Conservation (phyloP, 2,329 filamentous ascomycete species). For the Scytalidium sp. region DNA sequence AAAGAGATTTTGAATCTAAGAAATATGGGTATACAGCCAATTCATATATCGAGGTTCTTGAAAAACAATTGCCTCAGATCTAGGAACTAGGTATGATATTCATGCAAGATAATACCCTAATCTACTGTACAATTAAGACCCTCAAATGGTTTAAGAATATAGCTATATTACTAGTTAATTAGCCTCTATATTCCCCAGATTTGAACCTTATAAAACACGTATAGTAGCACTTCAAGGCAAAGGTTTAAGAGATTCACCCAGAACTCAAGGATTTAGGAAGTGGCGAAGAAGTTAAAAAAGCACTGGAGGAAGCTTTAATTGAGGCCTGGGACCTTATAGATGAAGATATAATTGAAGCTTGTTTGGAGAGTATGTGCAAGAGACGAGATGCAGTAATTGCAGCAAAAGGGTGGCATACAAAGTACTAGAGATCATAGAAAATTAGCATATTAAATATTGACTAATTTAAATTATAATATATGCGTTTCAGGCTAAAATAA, state of each 20-base stretch:
- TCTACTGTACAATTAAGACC: constrained; percentile 8
- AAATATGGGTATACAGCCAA: neutral
- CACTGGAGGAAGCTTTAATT: constrained; percentile 5
- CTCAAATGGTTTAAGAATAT: constrained; percentile 11
- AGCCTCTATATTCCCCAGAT: constrained; percentile 16
- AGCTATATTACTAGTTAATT: constrained; percentile 12
- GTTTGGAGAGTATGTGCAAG: constrained; percentile 7
- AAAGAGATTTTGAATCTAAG: constrained; percentile 2
- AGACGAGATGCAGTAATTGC: constrained; percentile 9
- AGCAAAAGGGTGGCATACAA: constrained; percentile 13
- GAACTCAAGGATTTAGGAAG: neutral
- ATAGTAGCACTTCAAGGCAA: constrained; percentile 14
- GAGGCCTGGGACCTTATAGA: constrained; percentile 8
- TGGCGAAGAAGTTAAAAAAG: constrained; percentile 4
- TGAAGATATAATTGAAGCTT: constrained; percentile 7
- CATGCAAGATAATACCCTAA: constrained; percentile 17
- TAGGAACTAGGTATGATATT: constrained; percentile 4
- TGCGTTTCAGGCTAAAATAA: neutral
- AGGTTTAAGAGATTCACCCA: constrained; percentile 7
- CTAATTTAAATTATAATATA: neutral
- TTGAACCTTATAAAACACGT: constrained; percentile 21
- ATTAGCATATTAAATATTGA: neutral
- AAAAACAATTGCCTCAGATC: neutral
- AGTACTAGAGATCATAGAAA: constrained; percentile 6
- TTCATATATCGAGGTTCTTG: constrained; percentile 1